Conservation (phyloP, 2,329 filamentous ascomycete genomes). For the Hypoxylon sp. region DNA sequence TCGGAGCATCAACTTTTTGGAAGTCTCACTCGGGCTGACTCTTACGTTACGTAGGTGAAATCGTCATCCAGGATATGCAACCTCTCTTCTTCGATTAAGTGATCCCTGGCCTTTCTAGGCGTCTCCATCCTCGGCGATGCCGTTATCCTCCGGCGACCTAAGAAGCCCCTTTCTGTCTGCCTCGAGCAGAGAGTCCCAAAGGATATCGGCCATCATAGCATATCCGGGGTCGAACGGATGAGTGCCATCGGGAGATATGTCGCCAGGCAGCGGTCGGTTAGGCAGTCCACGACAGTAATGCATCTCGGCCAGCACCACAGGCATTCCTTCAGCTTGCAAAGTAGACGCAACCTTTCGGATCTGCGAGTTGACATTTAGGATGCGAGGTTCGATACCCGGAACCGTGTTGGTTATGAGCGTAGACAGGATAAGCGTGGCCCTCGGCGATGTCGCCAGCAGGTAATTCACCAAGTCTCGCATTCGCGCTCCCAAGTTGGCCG, state of each 20-base stretch:
- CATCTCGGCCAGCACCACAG: conserved; percentile 47
- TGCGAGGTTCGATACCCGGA: conserved; percentile 35
- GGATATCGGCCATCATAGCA: conserved; percentile 43
- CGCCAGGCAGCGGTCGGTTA: conserved; percentile 28
- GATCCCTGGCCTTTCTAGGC: not conserved
- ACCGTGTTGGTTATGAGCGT: conserved; percentile 46
- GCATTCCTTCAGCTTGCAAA: conserved; percentile 29
- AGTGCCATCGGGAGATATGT: conserved; percentile 45
- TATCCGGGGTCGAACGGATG: conserved; percentile 46
- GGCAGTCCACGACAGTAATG: conserved; percentile 41
- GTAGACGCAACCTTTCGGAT: conserved; percentile 21
- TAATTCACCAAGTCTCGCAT: conserved; percentile 43
- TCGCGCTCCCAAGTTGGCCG: conserved; percentile 35
- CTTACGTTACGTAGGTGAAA: not conserved
- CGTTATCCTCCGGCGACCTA: conserved; percentile 33
- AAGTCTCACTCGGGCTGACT: too few relatives aligned
- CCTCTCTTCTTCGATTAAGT: not conserved
- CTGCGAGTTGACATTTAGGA: conserved; percentile 42
- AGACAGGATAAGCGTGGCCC: conserved; percentile 45
- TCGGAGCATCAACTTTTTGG: too few relatives aligned
- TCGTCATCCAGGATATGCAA: not conserved
- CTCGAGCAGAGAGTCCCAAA: conserved; percentile 40
- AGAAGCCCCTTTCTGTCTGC: conserved; percentile 31
- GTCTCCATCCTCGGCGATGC: conserved; percentile 36
- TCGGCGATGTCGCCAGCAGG: conserved; percentile 41